A percentile compares a stretch with the other conserved stretches of the same genome.
These are phyloP conservation scores for Patellaria atrata DNA, from an alignment of 495 filamentous ascomycete species.

Conservation along the genomic window DNA sequence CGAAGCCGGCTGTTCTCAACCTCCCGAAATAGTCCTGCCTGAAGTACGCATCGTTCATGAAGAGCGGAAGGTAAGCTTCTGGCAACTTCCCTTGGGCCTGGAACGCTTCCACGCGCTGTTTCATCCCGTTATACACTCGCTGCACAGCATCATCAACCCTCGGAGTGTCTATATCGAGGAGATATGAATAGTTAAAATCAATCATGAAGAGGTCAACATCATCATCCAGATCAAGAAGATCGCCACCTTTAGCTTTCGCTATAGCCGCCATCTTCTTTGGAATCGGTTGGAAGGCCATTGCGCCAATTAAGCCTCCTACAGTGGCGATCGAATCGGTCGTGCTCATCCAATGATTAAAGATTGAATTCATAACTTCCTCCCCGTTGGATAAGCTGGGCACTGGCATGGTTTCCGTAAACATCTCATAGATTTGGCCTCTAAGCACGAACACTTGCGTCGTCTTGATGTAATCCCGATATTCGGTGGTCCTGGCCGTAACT, in stretches of 20 bases:
- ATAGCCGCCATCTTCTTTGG: constrained; percentile 34
- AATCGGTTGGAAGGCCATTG: constrained; percentile 43
- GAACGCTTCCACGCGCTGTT: constrained; percentile 4
- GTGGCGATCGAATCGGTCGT: constrained; percentile 24
- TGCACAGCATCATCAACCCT: constrained; percentile 37
- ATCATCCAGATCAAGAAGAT: constrained; percentile 38
- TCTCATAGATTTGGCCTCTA: constrained; percentile 35
- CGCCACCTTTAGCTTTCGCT: constrained; percentile 35
- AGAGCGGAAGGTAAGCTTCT: constrained; percentile 40
- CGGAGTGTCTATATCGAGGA: constrained; percentile 29
- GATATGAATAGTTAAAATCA: constrained; percentile 42
- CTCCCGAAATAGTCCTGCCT: constrained; percentile 46
- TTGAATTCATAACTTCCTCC: constrained; percentile 30
- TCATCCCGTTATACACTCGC: constrained; percentile 30
- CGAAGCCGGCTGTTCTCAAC: constrained; percentile 32
- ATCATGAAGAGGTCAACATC: constrained; percentile 41
- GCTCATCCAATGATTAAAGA: constrained; percentile 40
- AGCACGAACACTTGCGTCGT: constrained; percentile 13
- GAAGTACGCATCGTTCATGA: constrained; percentile 46
- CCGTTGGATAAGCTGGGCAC: constrained; percentile 32
- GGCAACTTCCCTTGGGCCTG: constrained; percentile 20
- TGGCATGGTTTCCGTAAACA: constrained; percentile 43
- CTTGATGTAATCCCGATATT: constrained; percentile 36
- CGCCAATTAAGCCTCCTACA: constrained; percentile 35
- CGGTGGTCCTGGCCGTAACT: constrained; percentile 37